phyloP scores from a whole-genome alignment of 345 rosid genomes.

The Clausena lansium region DNA sequence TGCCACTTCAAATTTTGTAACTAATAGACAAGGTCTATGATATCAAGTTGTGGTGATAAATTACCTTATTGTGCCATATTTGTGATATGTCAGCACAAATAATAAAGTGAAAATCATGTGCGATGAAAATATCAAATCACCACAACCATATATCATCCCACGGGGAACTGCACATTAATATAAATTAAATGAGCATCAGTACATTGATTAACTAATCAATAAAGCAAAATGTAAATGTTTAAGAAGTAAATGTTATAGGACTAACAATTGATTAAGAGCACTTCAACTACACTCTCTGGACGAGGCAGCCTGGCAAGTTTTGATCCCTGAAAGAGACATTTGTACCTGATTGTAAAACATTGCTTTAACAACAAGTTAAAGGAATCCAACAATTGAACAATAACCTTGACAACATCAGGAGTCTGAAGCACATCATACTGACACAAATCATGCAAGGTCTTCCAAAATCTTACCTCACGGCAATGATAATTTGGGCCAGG shows the following conservation, averaged over 20 bases:
- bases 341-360: slow-evolving; percentile 9
- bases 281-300: slow-evolving; percentile 58
- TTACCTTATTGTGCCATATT: slow-evolving; percentile 68
- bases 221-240: neutral
- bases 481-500: slow-evolving; percentile 93
- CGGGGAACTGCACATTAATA: slow-evolving; percentile 59
- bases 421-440: neutral
- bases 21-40: neutral
- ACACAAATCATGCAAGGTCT: neutral
- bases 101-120: slow-evolving; percentile 79
- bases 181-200: slow-evolving; percentile 14
- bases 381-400: neutral
- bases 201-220: neutral
- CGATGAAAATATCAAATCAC: slow-evolving; percentile 91
- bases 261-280: slow-evolving; percentile 66
- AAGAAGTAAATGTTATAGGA: neutral
- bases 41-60: neutral
- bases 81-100: slow-evolving; percentile 75
- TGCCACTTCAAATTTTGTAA: neutral
- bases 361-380: neutral
- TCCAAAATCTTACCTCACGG: slow-evolving; percentile 50
- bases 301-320: slow-evolving; percentile 61
- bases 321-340: slow-evolving; percentile 54
- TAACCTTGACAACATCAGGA: neutral
- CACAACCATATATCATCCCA: slow-evolving; percentile 73